Evolutionary conservation across 305 asterid species (phyloP).

Genomic region (Fraxinus albicans): DNA sequence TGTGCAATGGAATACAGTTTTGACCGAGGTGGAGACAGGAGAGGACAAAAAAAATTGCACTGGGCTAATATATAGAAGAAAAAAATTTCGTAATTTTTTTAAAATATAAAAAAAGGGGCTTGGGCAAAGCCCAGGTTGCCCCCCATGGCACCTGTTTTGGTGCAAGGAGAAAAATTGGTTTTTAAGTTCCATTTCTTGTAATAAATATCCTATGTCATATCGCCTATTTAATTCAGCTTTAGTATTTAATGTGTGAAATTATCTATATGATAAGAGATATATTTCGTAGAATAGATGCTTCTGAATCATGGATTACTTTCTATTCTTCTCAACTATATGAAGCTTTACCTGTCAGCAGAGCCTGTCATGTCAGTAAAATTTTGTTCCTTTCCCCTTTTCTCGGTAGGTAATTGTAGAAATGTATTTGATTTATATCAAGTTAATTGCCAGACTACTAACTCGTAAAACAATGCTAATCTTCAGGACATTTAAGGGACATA

Average conservation of each 20-base stretch:
- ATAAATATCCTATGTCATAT: not conserved
- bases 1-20: not conserved
- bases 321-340: not conserved
- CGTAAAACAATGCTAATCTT: not conserved
- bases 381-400: not conserved
- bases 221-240: not conserved
- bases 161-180: not conserved
- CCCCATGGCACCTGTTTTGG: not conserved
- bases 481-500: not conserved
- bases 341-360: not conserved
- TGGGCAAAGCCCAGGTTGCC: not conserved
- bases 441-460: not conserved
- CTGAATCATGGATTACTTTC: not conserved
- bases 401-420: not conserved
- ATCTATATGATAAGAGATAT: not conserved
- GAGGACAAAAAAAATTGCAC: not conserved
- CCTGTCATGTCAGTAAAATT: not conserved
- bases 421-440: not conserved
- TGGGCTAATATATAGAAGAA: not conserved
- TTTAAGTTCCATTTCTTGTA: not conserved
- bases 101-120: not conserved
- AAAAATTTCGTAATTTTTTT: no score
- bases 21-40: not conserved
- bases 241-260: not conserved
- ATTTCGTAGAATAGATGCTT: not conserved